A percentile compares a stretch with the other conserved stretches of the same genome.
phyloP scores from a whole-genome alignment of 257 asterid genomes.

The Marsdenia floribunda region DNA sequence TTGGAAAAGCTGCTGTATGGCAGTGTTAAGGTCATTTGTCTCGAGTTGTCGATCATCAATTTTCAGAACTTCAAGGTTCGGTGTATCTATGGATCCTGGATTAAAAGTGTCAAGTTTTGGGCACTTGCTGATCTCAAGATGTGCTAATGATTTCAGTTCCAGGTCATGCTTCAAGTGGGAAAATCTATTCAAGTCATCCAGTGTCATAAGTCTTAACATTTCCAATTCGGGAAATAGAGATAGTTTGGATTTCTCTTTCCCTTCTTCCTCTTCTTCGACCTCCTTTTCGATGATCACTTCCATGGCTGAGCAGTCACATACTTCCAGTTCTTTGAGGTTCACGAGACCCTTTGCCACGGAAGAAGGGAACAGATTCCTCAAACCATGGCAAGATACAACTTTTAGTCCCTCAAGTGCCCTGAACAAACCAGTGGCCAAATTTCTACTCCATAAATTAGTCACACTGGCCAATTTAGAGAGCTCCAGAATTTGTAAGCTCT shows the following conservation, averaged over 20 bases:
- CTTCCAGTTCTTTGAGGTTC: constrained; percentile 6
- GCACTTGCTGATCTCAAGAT: constrained; percentile 5
- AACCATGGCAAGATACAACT: not conserved
- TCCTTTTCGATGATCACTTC: constrained; percentile 5
- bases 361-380: constrained; percentile 14
- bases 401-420: not conserved
- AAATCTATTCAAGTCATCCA: constrained; percentile 5
- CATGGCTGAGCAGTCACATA: not conserved
- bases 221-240: constrained; percentile 15
- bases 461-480: not conserved
- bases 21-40: constrained; percentile 6
- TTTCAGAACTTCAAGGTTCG: not conserved
- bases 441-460: constrained; percentile 10
- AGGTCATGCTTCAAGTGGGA: constrained; percentile 6
- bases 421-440: constrained; percentile 7
- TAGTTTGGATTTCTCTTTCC: not conserved
- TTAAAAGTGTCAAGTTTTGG: constrained; percentile 6
- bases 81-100: not conserved
- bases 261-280: not conserved
- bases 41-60: not conserved
- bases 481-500: not conserved
- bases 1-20: constrained; percentile 10
- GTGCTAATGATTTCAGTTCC: not conserved
- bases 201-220: constrained; percentile 6
- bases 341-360: constrained; percentile 12